Base-by-base conservation (phyloP, 2,329 filamentous ascomycete species). In the Colletotrichum limetticola region DNA sequence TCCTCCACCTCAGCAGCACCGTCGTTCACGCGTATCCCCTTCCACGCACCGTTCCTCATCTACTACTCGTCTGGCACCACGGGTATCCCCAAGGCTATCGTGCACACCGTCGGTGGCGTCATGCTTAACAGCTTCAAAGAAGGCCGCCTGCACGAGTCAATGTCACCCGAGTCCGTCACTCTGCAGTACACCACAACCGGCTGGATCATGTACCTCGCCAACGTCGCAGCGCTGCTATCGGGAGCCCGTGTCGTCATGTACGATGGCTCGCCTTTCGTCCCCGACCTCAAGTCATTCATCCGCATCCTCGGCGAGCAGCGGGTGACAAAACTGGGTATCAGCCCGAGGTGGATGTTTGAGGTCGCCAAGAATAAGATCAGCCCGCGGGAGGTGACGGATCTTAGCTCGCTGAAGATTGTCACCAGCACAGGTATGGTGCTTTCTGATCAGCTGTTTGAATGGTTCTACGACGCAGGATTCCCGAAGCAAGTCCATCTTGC, bases 151-250 rank as follows among this genome's bases (percentile, higher is more conserved):
- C 88, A 90, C 77, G 85, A 87, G 60, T 82, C 84, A 32, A 69
- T 82, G 4, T 78, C 75, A 0, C 76, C 83, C 0, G 78, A 82
- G n/a, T 83, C 82, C 56, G 84, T 89, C 1, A 78, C 81, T 1
- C 76, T 91, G 70, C 88, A 91, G 79, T 90, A 88, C 78, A 90
- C 91, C 1, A 93, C 91, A 0, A 95, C 93, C 0, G 93, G 93
- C 0, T 97, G 94, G 94, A 97, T 97, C 82, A 97, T 97, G 94
- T 97, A 96, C 79, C 84, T 95, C 9, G 83, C 86, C 3, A 89
- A 87, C 49, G 85, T 94, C 0, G 85, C 86, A 24, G 84, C 86
- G 4, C 84, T 96, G 8, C 77, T 92, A 1, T 83, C 86, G 52
- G 93, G 94, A 8, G 86, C 86, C 0, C 86, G 90, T 6, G 85